phyloP scores from a whole-genome alignment of 768 basidiomycete species.

The Collybia nuda region DNA sequence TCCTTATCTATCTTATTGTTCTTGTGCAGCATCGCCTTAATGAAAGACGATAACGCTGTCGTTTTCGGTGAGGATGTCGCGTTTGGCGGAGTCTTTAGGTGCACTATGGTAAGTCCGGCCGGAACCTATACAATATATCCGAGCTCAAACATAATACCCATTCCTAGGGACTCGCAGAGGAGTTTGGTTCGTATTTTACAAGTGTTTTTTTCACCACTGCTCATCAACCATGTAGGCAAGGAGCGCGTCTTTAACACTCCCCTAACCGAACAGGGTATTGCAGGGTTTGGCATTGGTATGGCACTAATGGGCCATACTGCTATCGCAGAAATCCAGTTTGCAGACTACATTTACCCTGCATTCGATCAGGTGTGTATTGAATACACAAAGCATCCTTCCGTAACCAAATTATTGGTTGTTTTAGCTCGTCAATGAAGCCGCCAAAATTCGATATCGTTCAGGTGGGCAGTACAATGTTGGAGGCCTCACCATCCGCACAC shows the following conservation, averaged over 20 bases:
- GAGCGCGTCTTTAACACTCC: conserved; percentile 97
- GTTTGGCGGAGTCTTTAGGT: conserved; percentile 93
- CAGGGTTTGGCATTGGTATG: conserved; percentile 90
- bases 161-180: conserved; percentile 83
- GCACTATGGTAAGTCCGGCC: conserved; percentile 69
- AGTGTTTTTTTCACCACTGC: conserved; percentile 4
- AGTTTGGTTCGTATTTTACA: conserved; percentile 67
- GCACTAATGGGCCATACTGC: conserved; percentile 93
- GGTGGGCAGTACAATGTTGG: conserved; percentile 85
- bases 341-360: conserved; percentile 90
- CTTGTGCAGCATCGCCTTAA: conserved; percentile 65
- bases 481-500: conserved; percentile 77
- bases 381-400: neutral
- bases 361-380: conserved; percentile 75
- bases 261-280: conserved; percentile 90
- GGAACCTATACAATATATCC: neutral
- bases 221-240: conserved; percentile 47
- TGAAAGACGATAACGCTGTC: conserved; percentile 83
- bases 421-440: conserved; percentile 92
- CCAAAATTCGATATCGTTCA: conserved; percentile 89
- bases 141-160: too few relatives aligned
- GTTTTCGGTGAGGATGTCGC: conserved; percentile 93
- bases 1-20: neutral
- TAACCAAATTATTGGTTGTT: conserved; percentile 1
- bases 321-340: conserved; percentile 92